A percentile compares a stretch with the other conserved stretches of the same genome.
phyloP scores from a whole-genome alignment of 331 rosid genomes.

The Prunus yedoensis region DNA sequence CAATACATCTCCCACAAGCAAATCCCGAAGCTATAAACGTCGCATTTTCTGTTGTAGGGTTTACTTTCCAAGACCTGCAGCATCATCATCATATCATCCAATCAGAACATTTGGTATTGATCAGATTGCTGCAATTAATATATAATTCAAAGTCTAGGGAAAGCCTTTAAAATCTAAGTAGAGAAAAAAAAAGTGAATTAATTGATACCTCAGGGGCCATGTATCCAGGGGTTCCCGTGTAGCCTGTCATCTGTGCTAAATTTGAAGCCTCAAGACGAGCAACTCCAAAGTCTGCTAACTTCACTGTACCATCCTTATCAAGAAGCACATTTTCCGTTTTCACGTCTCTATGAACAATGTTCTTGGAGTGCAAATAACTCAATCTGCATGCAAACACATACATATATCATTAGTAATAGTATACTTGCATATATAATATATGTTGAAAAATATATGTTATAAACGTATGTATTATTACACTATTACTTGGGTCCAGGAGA shows the following conservation, averaged over 20 bases:
- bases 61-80: constrained; percentile 9
- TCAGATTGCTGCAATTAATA: neutral
- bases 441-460: no score
- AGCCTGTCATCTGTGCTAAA: constrained; percentile 15
- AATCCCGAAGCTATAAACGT: constrained; percentile 21
- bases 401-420: neutral
- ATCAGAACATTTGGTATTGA: neutral
- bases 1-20: constrained; percentile 27
- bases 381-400: neutral
- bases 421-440: no score
- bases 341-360: constrained; percentile 16
- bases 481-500: no score
- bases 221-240: constrained; percentile 23
- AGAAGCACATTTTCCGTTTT: constrained; percentile 23
- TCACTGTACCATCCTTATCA: constrained; percentile 4
- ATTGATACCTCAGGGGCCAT: constrained; percentile 24
- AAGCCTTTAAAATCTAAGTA: no score
- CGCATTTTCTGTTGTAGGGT: constrained; percentile 15
- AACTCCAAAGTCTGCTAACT: constrained; percentile 21
- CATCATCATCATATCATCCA: neutral
- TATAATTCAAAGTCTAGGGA: neutral
- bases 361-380: constrained; percentile 10
- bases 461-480: no score
- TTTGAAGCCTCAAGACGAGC: constrained; percentile 6
- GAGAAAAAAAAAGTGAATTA: no score